Evolutionary conservation across 2,329 filamentous ascomycete species (phyloP).

Genomic region (Cladosporium sp.): DNA sequence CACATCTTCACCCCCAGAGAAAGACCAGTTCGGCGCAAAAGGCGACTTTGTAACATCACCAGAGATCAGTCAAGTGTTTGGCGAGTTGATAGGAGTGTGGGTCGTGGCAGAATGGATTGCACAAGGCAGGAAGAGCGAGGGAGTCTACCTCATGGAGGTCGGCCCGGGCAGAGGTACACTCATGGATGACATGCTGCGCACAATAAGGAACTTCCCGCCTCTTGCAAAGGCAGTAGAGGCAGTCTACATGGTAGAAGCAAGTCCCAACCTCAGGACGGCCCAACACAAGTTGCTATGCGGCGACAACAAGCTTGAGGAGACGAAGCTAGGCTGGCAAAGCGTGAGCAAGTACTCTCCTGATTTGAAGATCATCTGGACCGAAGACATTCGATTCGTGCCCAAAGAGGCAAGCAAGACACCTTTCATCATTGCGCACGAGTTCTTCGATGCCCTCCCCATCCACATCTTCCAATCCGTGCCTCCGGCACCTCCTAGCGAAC

Average conservation of each 20-base stretch:
- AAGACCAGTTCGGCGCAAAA: conserved; percentile 87
- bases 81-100: conserved; percentile 92
- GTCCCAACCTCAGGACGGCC: conserved; percentile 70
- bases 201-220: conserved; percentile 77
- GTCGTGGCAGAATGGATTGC: conserved; percentile 95
- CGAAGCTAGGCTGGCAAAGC: conserved; percentile 72
- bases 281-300: conserved; percentile 85
- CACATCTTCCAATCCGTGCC: conserved; percentile 83
- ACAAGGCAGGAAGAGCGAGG: conserved; percentile 72
- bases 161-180: conserved; percentile 91
- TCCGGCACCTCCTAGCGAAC: conserved; percentile 31
- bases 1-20: conserved; percentile 68
- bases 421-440: conserved; percentile 95
- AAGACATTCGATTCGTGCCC: conserved; percentile 82
- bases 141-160: conserved; percentile 88
- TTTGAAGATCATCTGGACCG: conserved; percentile 80
- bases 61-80: conserved; percentile 96
- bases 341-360: conserved; percentile 72
- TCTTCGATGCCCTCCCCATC: conserved; percentile 97
- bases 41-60: conserved; percentile 97
- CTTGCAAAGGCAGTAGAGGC: conserved; percentile 76
- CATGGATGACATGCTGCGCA: conserved; percentile 94
- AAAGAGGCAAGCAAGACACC: conserved; percentile 68
- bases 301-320: conserved; percentile 67
- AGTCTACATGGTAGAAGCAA: conserved; percentile 96